phyloP scores from a whole-genome alignment of 2,329 filamentous ascomycete species.

The Pyrenophora teres region DNA sequence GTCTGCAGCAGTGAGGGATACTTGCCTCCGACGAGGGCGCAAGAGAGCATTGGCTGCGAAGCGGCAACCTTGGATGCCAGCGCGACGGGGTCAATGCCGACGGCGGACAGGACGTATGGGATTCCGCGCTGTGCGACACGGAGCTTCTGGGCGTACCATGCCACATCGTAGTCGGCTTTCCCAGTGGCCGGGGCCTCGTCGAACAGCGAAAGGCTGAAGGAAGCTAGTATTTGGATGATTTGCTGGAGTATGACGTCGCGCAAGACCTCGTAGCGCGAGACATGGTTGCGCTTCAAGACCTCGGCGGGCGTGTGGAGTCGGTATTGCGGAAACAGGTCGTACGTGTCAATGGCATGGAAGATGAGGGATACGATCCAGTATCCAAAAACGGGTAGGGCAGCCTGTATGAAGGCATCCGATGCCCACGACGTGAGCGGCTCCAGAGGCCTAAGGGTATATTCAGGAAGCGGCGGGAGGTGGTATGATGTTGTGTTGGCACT shows the following conservation, averaged over 20 bases:
- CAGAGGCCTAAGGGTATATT: conserved; percentile 73
- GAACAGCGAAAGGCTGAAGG: conserved; percentile 68
- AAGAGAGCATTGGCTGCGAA: conserved; percentile 74
- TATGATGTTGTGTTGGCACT: conserved; percentile 54
- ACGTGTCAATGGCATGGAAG: conserved; percentile 85
- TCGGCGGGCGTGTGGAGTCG: conserved; percentile 94
- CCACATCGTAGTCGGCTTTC: conserved; percentile 82
- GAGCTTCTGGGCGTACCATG: conserved; percentile 85
- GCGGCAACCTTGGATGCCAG: conserved; percentile 76
- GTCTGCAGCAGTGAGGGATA: conserved; percentile 73
- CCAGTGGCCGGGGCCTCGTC: conserved; percentile 77
- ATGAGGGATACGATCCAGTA: conserved; percentile 88
- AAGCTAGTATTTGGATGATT: conserved; percentile 79
- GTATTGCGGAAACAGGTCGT: conserved; percentile 87
- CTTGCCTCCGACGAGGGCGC: conserved; percentile 75
- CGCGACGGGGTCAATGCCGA: conserved; percentile 76
- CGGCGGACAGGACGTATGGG: conserved; percentile 68
- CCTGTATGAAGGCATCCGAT: conserved; percentile 78
- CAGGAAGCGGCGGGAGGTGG: conserved; percentile 81
- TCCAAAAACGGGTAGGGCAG: conserved; percentile 75
- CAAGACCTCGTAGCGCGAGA: conserved; percentile 80
- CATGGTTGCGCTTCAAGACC: conserved; percentile 84
- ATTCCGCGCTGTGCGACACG: conserved; percentile 79
- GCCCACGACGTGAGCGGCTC: conserved; percentile 76
- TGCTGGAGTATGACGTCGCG: conserved; percentile 93